Conservation (phyloP, 1,284 basidiomycete genomes). For the Sphaerobolus stellatus region DNA sequence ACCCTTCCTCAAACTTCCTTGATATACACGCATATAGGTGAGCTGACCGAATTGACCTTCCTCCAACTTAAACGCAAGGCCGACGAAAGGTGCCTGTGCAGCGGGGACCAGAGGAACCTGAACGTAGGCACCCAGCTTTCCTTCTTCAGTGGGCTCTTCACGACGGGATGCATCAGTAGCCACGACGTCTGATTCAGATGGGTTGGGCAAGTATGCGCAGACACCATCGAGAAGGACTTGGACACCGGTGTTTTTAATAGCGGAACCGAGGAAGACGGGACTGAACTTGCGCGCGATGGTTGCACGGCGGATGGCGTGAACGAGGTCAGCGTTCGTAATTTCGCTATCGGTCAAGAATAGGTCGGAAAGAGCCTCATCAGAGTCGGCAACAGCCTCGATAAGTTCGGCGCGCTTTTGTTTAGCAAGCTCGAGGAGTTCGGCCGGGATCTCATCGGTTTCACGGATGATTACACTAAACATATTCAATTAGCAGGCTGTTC, state of each 20-base stretch:
- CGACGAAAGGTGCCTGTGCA: constrained; percentile 84
- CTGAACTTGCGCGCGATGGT: constrained; percentile 90
- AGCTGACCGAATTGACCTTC: constrained; percentile 97
- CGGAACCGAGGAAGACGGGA: constrained; percentile 96
- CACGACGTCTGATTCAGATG: constrained; percentile 75
- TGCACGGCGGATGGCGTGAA: constrained; percentile 83
- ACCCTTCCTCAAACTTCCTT: constrained; percentile 87
- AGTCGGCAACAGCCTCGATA: constrained; percentile 94
- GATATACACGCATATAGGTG: constrained; percentile 99
- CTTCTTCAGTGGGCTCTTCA: constrained; percentile 39
- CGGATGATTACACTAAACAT: constrained; percentile 66
- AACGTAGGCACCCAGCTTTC: constrained; percentile 5
- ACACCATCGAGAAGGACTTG: constrained; percentile 95
- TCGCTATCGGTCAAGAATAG: constrained; percentile 85
- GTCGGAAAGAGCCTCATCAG: constrained; percentile 93
- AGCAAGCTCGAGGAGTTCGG: constrained; percentile 68
- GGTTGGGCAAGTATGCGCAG: constrained; percentile 93
- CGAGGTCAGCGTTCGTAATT: constrained; percentile 74
- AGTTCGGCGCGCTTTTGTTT: constrained; percentile 86
- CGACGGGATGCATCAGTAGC: constrained; percentile 80
- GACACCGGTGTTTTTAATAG: constrained; percentile 97
- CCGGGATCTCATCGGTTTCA: constrained; percentile 90
- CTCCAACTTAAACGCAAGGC: constrained; percentile 97
- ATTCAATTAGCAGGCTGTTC: background rate
- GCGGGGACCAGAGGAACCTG: constrained; percentile 75